Conservation (phyloP, 441 rosid genomes). For the Pelargonium fulgidum region DNA sequence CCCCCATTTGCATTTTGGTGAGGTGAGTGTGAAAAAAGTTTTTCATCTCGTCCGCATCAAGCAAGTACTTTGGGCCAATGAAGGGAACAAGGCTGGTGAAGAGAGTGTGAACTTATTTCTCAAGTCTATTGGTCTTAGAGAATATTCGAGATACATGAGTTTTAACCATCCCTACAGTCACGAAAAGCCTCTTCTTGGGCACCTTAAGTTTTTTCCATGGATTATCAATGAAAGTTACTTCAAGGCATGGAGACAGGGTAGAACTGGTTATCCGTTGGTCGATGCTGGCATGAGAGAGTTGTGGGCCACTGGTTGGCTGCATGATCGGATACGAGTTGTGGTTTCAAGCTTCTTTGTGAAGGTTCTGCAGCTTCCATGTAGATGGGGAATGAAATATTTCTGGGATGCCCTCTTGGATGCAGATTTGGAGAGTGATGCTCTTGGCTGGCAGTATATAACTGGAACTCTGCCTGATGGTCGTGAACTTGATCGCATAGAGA, state of each 20-base stretch:
- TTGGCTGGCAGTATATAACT: slow-evolving; percentile 96
- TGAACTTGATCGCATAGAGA: slow-evolving; percentile 80
- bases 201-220: slow-evolving; percentile 92
- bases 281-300: slow-evolving; percentile 98
- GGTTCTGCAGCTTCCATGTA: slow-evolving; percentile 92
- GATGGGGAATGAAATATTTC: slow-evolving; percentile 99
- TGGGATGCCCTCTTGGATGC: slow-evolving; percentile 98
- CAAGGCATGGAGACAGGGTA: slow-evolving; percentile 99
- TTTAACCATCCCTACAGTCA: slow-evolving; percentile 92
- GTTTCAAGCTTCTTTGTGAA: slow-evolving; percentile 98
- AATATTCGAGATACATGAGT: slow-evolving; percentile 84
- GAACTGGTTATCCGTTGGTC: slow-evolving; percentile 90
- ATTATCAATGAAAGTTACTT: slow-evolving; percentile 70
- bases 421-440: slow-evolving; percentile 91
- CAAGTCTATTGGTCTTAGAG: slow-evolving; percentile 91
- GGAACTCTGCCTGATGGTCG: slow-evolving; percentile 93
- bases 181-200: slow-evolving; percentile 90
- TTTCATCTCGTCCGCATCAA: slow-evolving; percentile 85
- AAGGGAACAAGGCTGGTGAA: slow-evolving; percentile 85
- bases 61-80: slow-evolving; percentile 95
- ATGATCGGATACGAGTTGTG: slow-evolving; percentile 88
- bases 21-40: slow-evolving; percentile 88
- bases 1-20: slow-evolving; percentile 94
- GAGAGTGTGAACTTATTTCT: slow-evolving; percentile 90
- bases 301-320: slow-evolving; percentile 98